Evolutionary conservation across 768 basidiomycete species (phyloP).

Genomic region (Harrya chromipes): DNA sequence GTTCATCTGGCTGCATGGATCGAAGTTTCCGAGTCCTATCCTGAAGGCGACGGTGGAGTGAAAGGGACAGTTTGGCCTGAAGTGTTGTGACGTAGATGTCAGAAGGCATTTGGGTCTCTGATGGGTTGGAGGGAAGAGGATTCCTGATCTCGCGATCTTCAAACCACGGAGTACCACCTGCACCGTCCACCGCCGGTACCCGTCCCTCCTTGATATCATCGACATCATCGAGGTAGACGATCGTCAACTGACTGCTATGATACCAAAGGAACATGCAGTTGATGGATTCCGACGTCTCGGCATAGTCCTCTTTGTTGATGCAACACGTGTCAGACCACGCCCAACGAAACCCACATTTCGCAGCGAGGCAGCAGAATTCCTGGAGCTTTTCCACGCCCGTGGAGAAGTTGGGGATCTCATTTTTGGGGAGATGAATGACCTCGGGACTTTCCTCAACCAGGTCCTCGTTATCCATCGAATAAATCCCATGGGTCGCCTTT

Average conservation of each 20-base stretch:
- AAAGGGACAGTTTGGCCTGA: neutral
- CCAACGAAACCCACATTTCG: conserved; percentile 31
- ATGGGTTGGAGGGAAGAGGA: conserved; percentile 10
- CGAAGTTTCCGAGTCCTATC: conserved; percentile 3
- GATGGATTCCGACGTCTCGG: conserved; percentile 27
- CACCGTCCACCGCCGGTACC: conserved; percentile 1
- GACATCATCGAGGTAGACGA: conserved; percentile 29
- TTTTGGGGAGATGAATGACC: neutral
- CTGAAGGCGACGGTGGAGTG: conserved; percentile 10
- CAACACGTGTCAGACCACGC: conserved; percentile 31
- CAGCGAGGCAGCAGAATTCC: conserved; percentile 27
- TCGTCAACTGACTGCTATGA: conserved; percentile 22
- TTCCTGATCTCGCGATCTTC: conserved; percentile 13
- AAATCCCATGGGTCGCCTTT: conserved; percentile 13
- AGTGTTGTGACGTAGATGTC: neutral
- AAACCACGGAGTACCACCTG: conserved; percentile 10
- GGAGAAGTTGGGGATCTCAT: neutral
- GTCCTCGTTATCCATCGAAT: conserved; percentile 9
- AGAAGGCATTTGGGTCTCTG: neutral
- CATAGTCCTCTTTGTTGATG: conserved; percentile 22
- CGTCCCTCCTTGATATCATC: conserved; percentile 21
- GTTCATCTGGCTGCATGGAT: conserved; percentile 16
- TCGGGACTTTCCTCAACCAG: neutral
- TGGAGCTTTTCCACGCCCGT: conserved; percentile 24
- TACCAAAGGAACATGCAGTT: conserved; percentile 32